Base-by-base conservation (phyloP, 2,329 filamentous ascomycete genomes). In the Acephala macrosclerotiorum region DNA sequence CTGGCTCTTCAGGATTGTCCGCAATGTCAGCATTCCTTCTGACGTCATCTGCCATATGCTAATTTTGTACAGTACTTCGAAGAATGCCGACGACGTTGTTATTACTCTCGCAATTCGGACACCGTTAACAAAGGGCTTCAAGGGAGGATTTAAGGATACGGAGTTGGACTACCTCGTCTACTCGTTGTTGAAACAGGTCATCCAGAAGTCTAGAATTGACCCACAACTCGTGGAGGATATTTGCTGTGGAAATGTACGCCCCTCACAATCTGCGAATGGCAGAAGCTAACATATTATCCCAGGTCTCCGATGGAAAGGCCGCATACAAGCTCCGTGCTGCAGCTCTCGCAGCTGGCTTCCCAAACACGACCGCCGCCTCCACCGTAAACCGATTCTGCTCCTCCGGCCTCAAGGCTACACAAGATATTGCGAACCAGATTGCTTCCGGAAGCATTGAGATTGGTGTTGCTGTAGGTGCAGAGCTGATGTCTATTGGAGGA, bases 321-420 rank as follows among this genome's bases (percentile, higher is more conserved):
- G 89, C 95, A 64, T 97, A 97, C 87, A 95, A 96, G 79, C 84
- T 91, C 75, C 95, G 96, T 73, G 93, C 94, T 60, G 93, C 96
- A 55, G 86, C 91, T 69, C 91, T 98, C 68, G 92, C 93, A 57
- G 96, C 96, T 65, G 96, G 96, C 73, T 97, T 96, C 84, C 94
- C 96, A 72, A 94, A 96, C 83, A 97, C 95, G 7, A 86, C 92
- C 58, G 87, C 89, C 70, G 93, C 91, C 70, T 94, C 87, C 51
- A 90, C 91, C 51, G 85, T 97, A 65, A 98, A 98, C 85, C 91
- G 96, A 68, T 98, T 99, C 89, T 99, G 96, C 86, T 96, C 93
- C 42, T 97, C 94, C 0, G 96, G 96, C 40, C 89, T 99, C 71
- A 96, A 97, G 81, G 94, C 96, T 64, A 92, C 94, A 5, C 94